These are phyloP conservation scores for Teunomyces cretensis DNA, from an alignment of 805 yeast genomes.

Conservation along the genomic window DNA sequence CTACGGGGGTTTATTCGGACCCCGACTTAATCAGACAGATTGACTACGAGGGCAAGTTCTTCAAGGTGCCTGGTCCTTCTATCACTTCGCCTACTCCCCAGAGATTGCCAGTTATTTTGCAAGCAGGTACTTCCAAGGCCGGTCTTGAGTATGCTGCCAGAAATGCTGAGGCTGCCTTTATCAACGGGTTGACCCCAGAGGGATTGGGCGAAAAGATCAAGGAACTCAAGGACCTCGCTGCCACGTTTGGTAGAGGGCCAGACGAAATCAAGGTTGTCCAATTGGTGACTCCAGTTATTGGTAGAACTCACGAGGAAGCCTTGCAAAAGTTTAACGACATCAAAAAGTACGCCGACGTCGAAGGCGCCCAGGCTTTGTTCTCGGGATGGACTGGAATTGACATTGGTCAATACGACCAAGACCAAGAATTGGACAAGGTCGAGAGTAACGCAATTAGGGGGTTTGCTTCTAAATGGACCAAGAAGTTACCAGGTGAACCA, in stretches of 20 bases:
- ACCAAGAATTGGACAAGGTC: slow-evolving; percentile 29
- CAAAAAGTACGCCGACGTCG: slow-evolving; percentile 33
- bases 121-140: slow-evolving; percentile 44
- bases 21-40: slow-evolving; percentile 42
- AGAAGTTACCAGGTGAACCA: slow-evolving; percentile 23
- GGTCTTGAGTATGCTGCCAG: slow-evolving; percentile 45
- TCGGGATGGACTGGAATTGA: slow-evolving; percentile 45
- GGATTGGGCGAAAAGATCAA: slow-evolving; percentile 25
- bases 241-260: slow-evolving; percentile 34
- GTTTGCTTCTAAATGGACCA: slow-evolving; percentile 33
- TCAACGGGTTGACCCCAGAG: slow-evolving; percentile 35
- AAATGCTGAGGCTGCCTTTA: slow-evolving; percentile 43
- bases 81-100: slow-evolving; percentile 46
- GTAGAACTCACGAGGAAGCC: slow-evolving; percentile 43
- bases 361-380: slow-evolving; percentile 42
- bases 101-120: slow-evolving; percentile 43
- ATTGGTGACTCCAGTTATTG: slow-evolving; percentile 37
- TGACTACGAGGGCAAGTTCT: slow-evolving; percentile 40
- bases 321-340: slow-evolving; percentile 32
- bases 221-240: slow-evolving; percentile 31
- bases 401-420: slow-evolving; percentile 30
- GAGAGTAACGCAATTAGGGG: slow-evolving; percentile 34
- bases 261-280: slow-evolving; percentile 38
- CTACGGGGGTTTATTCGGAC: slow-evolving; percentile 33
- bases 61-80: slow-evolving; percentile 43